Conservation (phyloP, 2,329 filamentous ascomycete species). For the Teratosphaeria epicoccoides region DNA sequence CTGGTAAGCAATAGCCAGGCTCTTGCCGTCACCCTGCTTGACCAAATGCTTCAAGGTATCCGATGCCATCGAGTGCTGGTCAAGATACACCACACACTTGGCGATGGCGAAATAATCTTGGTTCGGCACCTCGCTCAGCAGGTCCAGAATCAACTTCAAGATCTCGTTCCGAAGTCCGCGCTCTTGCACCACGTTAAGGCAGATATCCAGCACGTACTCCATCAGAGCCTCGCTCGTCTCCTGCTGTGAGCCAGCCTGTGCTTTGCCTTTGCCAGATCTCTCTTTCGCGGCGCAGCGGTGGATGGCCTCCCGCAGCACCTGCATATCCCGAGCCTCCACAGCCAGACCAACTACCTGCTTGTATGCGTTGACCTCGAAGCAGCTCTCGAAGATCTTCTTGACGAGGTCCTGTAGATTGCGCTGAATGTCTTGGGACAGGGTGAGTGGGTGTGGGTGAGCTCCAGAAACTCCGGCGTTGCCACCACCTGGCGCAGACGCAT, state of each 20-base stretch:
- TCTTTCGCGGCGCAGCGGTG: constrained; percentile 80
- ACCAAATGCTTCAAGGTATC: constrained; percentile 75
- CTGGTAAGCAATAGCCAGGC: constrained; percentile 82
- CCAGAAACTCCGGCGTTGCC: constrained; percentile 45
- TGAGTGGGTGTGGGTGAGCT: constrained; percentile 49
- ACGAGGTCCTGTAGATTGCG: constrained; percentile 73
- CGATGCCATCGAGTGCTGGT: constrained; percentile 83
- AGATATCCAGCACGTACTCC: constrained; percentile 91
- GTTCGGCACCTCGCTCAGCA: constrained; percentile 83
- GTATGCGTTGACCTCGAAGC: constrained; percentile 75
- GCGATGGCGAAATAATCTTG: constrained; percentile 98
- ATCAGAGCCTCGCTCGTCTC: constrained; percentile 70
- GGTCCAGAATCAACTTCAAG: constrained; percentile 78
- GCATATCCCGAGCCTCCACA: constrained; percentile 84
- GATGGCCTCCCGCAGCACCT: constrained; percentile 77
- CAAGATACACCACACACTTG: constrained; percentile 91
- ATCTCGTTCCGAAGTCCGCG: constrained; percentile 75
- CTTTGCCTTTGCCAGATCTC: constrained; percentile 50
- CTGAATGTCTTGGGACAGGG: constrained; percentile 63
- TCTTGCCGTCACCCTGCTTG: constrained; percentile 64
- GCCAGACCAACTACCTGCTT: constrained; percentile 95
- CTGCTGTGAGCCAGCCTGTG: constrained; percentile 40
- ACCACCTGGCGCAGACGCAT: constrained; percentile 45
- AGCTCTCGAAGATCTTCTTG: constrained; percentile 81
- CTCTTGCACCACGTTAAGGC: constrained; percentile 96